phyloP scores from a whole-genome alignment of 2,329 filamentous ascomycete genomes.

The Exophiala viscosa region DNA sequence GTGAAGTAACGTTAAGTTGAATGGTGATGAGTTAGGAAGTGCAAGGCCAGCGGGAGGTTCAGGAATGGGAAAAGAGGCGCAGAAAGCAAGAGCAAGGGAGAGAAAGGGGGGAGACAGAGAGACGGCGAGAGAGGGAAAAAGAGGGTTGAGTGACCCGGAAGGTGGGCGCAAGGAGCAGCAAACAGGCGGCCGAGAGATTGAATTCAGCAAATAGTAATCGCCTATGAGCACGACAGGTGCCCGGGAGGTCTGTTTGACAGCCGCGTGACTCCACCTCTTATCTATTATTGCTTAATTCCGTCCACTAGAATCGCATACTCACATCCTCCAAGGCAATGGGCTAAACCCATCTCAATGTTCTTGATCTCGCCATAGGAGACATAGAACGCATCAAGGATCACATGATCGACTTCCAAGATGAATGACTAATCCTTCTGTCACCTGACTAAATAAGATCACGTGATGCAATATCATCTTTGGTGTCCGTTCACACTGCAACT shows the following conservation, averaged over 20 bases:
- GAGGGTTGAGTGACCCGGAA: constrained; percentile 19
- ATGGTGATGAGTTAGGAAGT: constrained; percentile 8
- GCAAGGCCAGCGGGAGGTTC: not conserved
- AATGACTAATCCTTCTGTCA: too few species aligned
- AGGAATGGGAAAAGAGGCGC: constrained; percentile 5
- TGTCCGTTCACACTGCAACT: too few species aligned
- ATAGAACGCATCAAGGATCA: too few species aligned
- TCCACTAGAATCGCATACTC: too few species aligned
- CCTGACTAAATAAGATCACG: too few species aligned
- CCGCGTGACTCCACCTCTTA: not conserved
- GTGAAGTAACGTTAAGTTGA: not conserved
- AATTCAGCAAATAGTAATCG: not conserved
- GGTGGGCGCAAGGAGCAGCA: constrained; percentile 12
- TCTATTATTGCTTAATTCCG: too few species aligned
- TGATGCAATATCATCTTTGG: too few species aligned
- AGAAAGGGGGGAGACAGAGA: constrained; percentile 16
- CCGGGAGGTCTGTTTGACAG: not conserved
- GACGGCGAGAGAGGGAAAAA: constrained; percentile 6
- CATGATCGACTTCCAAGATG: too few species aligned
- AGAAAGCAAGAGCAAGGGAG: constrained; percentile 22
- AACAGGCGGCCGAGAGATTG: not conserved
- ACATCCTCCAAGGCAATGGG: too few species aligned
- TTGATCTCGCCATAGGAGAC: too few species aligned
- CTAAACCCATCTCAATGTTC: too few species aligned
- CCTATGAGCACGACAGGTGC: not conserved